Evolutionary conservation across 2,329 filamentous ascomycete genomes (phyloP).

Genomic region (Pleurostoma richardsiae): DNA sequence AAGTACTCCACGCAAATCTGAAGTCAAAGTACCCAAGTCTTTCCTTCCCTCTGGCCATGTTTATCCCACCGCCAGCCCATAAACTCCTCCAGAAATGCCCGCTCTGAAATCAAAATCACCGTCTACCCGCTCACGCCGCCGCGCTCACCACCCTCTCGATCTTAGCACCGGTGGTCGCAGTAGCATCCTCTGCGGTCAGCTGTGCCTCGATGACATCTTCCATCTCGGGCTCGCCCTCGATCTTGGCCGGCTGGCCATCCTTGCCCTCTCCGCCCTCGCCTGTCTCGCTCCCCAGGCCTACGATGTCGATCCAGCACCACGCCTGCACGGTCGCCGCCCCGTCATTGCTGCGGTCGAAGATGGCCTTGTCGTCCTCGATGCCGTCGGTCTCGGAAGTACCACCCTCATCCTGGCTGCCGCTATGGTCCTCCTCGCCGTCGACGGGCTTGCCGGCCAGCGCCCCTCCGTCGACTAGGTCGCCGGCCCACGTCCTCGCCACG

Average conservation of each 20-base stretch:
- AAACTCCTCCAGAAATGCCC: too few species aligned
- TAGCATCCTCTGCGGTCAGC: slow-evolving; percentile 3
- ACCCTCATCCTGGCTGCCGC: background rate
- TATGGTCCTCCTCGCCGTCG: slow-evolving; percentile 1
- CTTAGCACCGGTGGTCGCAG: slow-evolving; percentile 3
- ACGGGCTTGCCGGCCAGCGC: slow-evolving; percentile 21
- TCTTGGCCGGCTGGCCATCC: slow-evolving; percentile 9
- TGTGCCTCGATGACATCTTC: slow-evolving; percentile 27
- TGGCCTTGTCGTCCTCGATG: slow-evolving; percentile 41
- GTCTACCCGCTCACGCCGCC: background rate
- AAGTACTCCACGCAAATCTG: too few species aligned
- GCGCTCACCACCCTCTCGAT: background rate
- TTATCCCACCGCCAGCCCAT: too few species aligned
- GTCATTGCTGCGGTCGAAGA: slow-evolving; percentile 38
- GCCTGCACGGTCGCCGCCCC: slow-evolving; percentile 28
- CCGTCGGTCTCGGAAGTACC: slow-evolving; percentile 21
- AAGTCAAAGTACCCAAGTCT: too few species aligned
- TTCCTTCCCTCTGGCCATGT: too few species aligned
- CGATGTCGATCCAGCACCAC: slow-evolving; percentile 49
- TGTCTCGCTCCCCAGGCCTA: slow-evolving; percentile 37
- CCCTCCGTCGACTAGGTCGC: slow-evolving; percentile 45
- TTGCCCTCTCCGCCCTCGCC: slow-evolving; percentile 11
- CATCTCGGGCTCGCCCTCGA: slow-evolving; percentile 24
- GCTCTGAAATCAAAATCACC: too few species aligned
- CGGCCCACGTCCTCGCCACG: slow-evolving; percentile 43